Evolutionary conservation across 2,329 filamentous ascomycete species (phyloP).

Genomic region (Beauveria pseudobassiana): DNA sequence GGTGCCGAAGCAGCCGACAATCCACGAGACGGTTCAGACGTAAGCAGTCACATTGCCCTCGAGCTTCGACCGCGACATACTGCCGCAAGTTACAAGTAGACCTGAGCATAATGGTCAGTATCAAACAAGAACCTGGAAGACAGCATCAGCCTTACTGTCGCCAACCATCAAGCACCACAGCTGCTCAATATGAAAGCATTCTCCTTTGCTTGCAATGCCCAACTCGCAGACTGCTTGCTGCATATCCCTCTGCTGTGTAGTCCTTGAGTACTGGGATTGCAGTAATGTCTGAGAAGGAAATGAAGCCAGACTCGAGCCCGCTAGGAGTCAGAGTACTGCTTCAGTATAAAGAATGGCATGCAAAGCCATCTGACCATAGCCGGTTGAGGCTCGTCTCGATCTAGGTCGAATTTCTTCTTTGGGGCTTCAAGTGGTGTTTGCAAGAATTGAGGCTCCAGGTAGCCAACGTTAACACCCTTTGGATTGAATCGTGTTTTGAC

Average conservation of each 20-base stretch:
- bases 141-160: constrained; percentile 27
- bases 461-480: constrained; percentile 30
- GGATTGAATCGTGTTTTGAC: constrained; percentile 31
- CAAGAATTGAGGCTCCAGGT: constrained; percentile 34
- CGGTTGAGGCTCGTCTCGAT: constrained; percentile 12
- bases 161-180: constrained; percentile 40
- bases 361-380: constrained; percentile 32
- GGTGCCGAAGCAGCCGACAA: constrained; percentile 11
- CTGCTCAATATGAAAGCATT: constrained; percentile 42
- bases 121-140: not conserved
- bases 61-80: constrained; percentile 26
- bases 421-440: constrained; percentile 26
- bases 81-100: constrained; percentile 35
- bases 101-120: constrained; percentile 15
- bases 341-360: constrained; percentile 40
- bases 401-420: constrained; percentile 15
- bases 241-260: constrained; percentile 34
- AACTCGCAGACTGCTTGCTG: constrained; percentile 37
- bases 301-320: constrained; percentile 22
- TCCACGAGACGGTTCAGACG: constrained; percentile 21
- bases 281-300: constrained; percentile 38
- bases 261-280: constrained; percentile 35
- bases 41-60: constrained; percentile 23
- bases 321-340: constrained; percentile 32
- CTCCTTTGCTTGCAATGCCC: constrained; percentile 24